phyloP scores from a whole-genome alignment of 2,329 filamentous ascomycete species.

The Cucurbitaria berberidis region DNA sequence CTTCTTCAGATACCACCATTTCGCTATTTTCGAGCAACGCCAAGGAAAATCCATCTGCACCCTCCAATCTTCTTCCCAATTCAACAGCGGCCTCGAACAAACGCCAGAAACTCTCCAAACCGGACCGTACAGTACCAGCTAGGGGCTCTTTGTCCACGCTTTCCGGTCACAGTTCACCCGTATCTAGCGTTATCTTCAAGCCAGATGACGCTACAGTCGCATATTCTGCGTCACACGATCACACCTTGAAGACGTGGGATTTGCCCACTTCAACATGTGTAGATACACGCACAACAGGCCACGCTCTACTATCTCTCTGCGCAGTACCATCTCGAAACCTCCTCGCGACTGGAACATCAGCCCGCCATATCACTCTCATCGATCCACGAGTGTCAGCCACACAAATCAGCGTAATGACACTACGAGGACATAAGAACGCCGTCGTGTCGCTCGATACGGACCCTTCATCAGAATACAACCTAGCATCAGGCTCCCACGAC shows the following conservation, averaged over 20 bases:
- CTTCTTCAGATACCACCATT: constrained; percentile 80
- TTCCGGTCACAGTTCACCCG: constrained; percentile 72
- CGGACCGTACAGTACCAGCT: constrained; percentile 68
- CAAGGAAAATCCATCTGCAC: constrained; percentile 74
- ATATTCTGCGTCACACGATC: constrained; percentile 90
- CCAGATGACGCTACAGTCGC: constrained; percentile 83
- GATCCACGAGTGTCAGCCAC: constrained; percentile 83
- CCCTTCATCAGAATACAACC: constrained; percentile 75
- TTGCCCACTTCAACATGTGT: constrained; percentile 80
- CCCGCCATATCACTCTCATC: constrained; percentile 88
- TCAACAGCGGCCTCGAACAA: constrained; percentile 70
- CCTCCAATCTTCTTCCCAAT: constrained; percentile 71
- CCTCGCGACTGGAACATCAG: constrained; percentile 77
- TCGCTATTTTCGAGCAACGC: constrained; percentile 90
- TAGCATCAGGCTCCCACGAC: constrained; percentile 90
- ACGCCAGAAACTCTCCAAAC: constrained; percentile 71
- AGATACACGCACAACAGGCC: constrained; percentile 80
- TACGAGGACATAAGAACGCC: constrained; percentile 83
- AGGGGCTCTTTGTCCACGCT: constrained; percentile 81
- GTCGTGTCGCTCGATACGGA: constrained; percentile 65
- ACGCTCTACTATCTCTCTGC: constrained; percentile 79
- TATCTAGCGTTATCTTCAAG: constrained; percentile 84
- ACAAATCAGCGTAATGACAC: constrained; percentile 83
- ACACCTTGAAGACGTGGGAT: constrained; percentile 89
- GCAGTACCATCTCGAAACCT: constrained; percentile 71